Base-by-base conservation (phyloP, 2,329 filamentous ascomycete species). In the Colletotrichum costaricense region DNA sequence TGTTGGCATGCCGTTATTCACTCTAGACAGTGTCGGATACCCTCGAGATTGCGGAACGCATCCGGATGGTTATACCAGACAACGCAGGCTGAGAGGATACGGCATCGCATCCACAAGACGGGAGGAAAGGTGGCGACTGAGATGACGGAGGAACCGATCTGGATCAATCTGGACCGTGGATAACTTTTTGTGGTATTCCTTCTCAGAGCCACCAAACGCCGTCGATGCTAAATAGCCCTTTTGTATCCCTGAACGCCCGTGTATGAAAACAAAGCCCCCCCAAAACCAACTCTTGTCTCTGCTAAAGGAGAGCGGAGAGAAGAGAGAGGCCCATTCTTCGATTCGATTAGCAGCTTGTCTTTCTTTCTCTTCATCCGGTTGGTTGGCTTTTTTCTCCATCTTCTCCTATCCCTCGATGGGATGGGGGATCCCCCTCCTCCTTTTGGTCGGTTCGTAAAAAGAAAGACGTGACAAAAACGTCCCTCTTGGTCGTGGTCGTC, bases 121-220 rank as follows among this genome's bases (percentile, higher is more conserved):
- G 33, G 46, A 24, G 55, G 60, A 62, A 66, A 71, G 67, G 71
- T 57, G 71, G 71, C 56, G 67, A 9, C 60, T 71, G 71, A 71
- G 71, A 71, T 56, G 55, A 38, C n/a, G 62, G 46, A 42, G 33
- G 66, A 60, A 60, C 56, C 71, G 46, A 66, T 66, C 67, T 52
- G 71, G 26, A 63, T 30, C 57, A 63, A 63, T 42, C 57, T 68
- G 49, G 58, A 71, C 71, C 71, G 30, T 33, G 60, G 26, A 71
- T 57, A 70, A 73, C 54, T 70, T 38, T 63, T 73, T 69, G 33
- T 71, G 60, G 71, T 65, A 73, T 73, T 73, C 67, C 71, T 73
- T 64, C 63, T 65, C 71, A 73, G 71, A 73, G 67, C 71, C 71
- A 71, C 67, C 71, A 73, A 65, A 73, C 71, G 71, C 71, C 71